Base-by-base conservation (phyloP, 768 basidiomycete species). In the Termitomyces eurrhizus region DNA sequence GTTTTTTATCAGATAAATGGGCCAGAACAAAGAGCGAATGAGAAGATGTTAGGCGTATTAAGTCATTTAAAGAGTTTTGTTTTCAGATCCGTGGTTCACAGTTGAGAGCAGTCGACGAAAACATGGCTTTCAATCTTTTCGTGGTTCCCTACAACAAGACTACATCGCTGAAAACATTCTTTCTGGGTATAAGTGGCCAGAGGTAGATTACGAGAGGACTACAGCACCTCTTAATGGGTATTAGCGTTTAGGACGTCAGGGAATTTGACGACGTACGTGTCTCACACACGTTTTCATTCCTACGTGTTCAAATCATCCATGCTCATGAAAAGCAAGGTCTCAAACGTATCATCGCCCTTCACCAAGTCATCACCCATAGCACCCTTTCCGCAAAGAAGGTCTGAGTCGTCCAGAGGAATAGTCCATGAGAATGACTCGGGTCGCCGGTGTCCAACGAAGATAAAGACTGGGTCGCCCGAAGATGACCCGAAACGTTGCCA, bases 321-420 rank as follows among this genome's bases (percentile, higher is more conserved):
- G 4, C 75, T 66, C 78, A 83, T 78, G 50, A 83, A 65, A 32
- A 92, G 71, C 26, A 92, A 66, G n/a, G 75, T 79, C 69, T 93
- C 89, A 59, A 92, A 92, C 7, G 83, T 84, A 54, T 89, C 87
- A 62, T 92, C 88, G 14, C 75, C 73, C 66, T 88, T 89, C 32
- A 71, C 71, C 4, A 63, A 33, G 14, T 65, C 35, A 5, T 77
- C 79, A 7, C 78, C 81, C 58, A 68, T 64, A 2, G 84, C 83
- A 11, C 86, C 86, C 7, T 82, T 74, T 0, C 88, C 90, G 1
- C 71, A 71, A 42, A 91, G 71, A 58, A 92, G 73, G 48, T 85
- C 83, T 2, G 64, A 56, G 66, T 93, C 88, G 0, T 70, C 68
- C 5, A 56, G 61, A 2, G 89, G 86, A 29, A 86, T 69, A 0